Evolutionary conservation across 257 asterid species (phyloP).

Genomic region (Echites panduratus): DNA sequence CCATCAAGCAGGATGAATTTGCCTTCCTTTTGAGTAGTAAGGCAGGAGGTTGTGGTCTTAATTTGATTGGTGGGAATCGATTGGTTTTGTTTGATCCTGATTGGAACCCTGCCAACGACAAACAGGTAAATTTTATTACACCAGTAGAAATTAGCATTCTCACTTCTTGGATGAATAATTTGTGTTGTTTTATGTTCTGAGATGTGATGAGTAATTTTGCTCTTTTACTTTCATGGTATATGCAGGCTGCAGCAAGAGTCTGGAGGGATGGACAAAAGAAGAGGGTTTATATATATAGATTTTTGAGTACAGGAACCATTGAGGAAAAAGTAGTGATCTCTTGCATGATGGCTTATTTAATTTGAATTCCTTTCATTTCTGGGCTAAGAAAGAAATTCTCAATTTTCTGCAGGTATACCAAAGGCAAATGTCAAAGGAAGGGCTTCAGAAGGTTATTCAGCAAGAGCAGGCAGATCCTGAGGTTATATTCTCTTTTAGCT

Average conservation of each 20-base stretch:
- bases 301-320: slow-evolving; percentile 91
- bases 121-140: slow-evolving; percentile 51
- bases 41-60: slow-evolving; percentile 99
- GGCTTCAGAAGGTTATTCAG: slow-evolving; percentile 92
- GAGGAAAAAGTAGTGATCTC: slow-evolving; percentile 73
- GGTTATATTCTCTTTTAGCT: slow-evolving; percentile 36
- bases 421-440: slow-evolving; percentile 99
- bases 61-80: slow-evolving; percentile 93
- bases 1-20: slow-evolving; percentile 71
- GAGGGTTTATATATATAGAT: slow-evolving; percentile 93
- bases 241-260: slow-evolving; percentile 96
- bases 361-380: slow-evolving; percentile 4
- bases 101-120: slow-evolving; percentile 99
- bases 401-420: slow-evolving; percentile 68
- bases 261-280: slow-evolving; percentile 99
- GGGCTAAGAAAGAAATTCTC: neutral
- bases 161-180: neutral
- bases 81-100: slow-evolving; percentile 96
- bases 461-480: slow-evolving; percentile 67
- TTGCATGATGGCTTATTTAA: slow-evolving; percentile 6
- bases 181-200: neutral
- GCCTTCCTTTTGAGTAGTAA: slow-evolving; percentile 97
- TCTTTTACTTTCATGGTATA: slow-evolving; percentile 13
- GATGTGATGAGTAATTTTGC: neutral
- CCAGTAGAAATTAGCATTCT: neutral